Base-by-base conservation (phyloP, 2,329 filamentous ascomycete genomes). In the Colletotrichum sp. region DNA sequence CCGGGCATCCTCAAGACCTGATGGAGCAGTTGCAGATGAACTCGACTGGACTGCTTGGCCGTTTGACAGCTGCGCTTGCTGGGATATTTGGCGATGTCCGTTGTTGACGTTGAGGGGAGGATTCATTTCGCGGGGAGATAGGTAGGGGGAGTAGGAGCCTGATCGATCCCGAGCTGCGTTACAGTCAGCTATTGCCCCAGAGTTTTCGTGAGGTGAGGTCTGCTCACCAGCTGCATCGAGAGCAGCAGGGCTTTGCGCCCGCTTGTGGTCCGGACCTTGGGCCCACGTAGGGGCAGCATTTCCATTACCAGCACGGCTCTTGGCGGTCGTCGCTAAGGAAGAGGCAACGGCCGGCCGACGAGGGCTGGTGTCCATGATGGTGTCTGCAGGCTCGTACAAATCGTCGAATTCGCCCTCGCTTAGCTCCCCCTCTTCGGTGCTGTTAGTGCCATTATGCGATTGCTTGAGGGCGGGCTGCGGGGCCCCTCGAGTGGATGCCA, bases 391-490 rank as follows among this genome's bases (percentile, higher is more conserved):
- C 65, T 91, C 89, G 76, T 92, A 91, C 4, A 89, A 79, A 78
- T 92, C 89, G 66, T 92, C 89, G 65, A 89, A 88, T 79, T 93
- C 92, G 22, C 88, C 90, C 79, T 96, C 95, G 77, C 92, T 94
- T 34, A 97, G 83, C 82, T 97, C 95, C 18, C 94, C 94, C 80
- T 97, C 95, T 80, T 97, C 78, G 4, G 70, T 78, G 48, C 80
- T 79, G 8, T 78, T 77, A 15, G 61, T 28, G n/a, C 55, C 43
- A 15, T 56, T 70, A 6, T 58, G 18, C 15, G 25, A 27, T 18
- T 52, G 65, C 28, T 62, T 70, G 3, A 71, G n/a, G n/a, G 58
- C 30, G 36, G 27, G 27, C 16, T 43, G 56, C 8, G 61, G 30
- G 25, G 18, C 32, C 18, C 16, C 36, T 7, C 30, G 55, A n/a